Evolutionary conservation across 495 filamentous ascomycete genomes (phyloP).

Genomic region (Friedmanniomyces endolithicus): DNA sequence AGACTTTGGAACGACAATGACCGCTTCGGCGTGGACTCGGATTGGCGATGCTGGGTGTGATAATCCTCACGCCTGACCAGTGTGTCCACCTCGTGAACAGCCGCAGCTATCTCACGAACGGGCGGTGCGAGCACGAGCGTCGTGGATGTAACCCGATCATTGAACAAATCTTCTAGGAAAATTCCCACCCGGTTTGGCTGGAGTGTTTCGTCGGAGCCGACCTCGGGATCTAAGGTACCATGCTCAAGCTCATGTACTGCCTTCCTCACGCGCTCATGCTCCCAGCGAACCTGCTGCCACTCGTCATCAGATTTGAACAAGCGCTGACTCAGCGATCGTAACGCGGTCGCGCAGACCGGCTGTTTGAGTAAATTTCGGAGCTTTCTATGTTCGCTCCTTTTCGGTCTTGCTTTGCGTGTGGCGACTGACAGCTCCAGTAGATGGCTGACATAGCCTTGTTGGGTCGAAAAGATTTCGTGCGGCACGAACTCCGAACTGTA

Average conservation of each 20-base stretch:
- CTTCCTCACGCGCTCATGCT: background rate
- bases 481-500: constrained; percentile 13
- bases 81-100: background rate
- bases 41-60: background rate
- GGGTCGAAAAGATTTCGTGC: constrained; percentile 4
- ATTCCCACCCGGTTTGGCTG: background rate
- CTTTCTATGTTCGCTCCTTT: constrained; percentile 4
- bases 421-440: constrained; percentile 6
- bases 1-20: constrained; percentile 3
- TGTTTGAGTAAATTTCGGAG: constrained; percentile 12
- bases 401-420: background rate
- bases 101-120: background rate
- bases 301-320: background rate
- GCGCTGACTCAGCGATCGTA: background rate
- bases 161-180: constrained; percentile 1
- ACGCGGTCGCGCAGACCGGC: background rate
- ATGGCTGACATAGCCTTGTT: constrained; percentile 7
- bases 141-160: background rate
- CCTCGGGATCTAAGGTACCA: background rate
- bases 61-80: background rate
- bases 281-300: constrained; percentile 9
- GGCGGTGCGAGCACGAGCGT: background rate
- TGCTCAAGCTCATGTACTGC: constrained; percentile 9
- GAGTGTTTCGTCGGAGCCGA: background rate
- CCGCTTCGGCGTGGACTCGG: background rate